Evolutionary conservation across 2,329 filamentous ascomycete genomes (phyloP).

Genomic region (Xylariomycetidae sp.): DNA sequence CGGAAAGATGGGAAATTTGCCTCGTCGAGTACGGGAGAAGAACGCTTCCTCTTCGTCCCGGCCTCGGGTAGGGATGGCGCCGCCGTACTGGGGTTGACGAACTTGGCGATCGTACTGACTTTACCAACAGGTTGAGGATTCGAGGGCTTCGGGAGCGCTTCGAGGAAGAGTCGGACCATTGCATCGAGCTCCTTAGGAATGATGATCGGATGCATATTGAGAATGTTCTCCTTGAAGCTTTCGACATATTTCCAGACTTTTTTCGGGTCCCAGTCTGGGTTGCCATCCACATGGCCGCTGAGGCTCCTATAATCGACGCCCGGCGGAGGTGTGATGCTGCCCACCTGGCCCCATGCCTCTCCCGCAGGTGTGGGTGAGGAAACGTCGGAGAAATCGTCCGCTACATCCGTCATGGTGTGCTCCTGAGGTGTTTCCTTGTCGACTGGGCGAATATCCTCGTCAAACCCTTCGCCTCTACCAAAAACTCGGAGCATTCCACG

Average conservation of each 20-base stretch:
- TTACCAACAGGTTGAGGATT: constrained; percentile 9
- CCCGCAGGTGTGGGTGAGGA: constrained; percentile 48
- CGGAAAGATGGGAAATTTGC: constrained; percentile 22
- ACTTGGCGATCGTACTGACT: constrained; percentile 20
- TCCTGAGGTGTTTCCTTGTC: constrained; percentile 35
- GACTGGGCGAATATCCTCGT: constrained; percentile 48
- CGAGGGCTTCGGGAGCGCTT: constrained; percentile 33
- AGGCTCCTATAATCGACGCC: constrained; percentile 31
- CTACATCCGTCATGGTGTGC: constrained; percentile 27
- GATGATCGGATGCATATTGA: constrained; percentile 61
- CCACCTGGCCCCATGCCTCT: constrained; percentile 53
- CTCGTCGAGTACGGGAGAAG: constrained; percentile 31
- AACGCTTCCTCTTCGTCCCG: constrained; percentile 50
- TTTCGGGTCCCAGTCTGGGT: constrained; percentile 46
- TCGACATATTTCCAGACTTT: constrained; percentile 49
- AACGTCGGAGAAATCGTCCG: constrained; percentile 43
- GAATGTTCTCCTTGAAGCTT: constrained; percentile 54
- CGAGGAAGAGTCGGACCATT: constrained; percentile 48
- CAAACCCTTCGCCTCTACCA: constrained; percentile 66
- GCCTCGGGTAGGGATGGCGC: constrained; percentile 18
- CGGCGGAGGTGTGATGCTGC: constrained; percentile 39
- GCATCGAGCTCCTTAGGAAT: constrained; percentile 45
- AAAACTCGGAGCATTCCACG: constrained; percentile 70
- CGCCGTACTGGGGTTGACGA: constrained; percentile 23
- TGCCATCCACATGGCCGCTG: constrained; percentile 37